phyloP scores from a whole-genome alignment of 345 rosid species.

The Lepidium aucheri region DNA sequence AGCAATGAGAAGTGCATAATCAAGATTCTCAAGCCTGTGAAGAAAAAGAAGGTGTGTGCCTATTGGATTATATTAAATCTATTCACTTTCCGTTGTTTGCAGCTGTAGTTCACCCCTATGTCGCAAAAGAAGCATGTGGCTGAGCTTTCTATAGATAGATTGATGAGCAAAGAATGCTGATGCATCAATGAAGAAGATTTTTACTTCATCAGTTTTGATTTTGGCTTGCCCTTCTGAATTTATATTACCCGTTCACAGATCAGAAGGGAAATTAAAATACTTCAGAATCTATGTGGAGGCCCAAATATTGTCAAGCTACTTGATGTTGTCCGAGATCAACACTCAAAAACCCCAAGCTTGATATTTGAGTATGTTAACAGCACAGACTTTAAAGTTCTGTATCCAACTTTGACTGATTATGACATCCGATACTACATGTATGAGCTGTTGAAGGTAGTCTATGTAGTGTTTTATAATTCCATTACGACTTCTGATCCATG shows the following conservation, averaged over 20 bases:
- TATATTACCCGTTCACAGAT: slow-evolving; percentile 37
- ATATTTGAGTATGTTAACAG: slow-evolving; percentile 86
- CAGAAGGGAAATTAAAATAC: slow-evolving; percentile 77
- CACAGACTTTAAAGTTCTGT: slow-evolving; percentile 76
- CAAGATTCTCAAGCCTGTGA: slow-evolving; percentile 89
- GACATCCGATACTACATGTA: slow-evolving; percentile 86
- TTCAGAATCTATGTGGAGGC: slow-evolving; percentile 85
- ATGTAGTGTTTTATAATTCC: background rate
- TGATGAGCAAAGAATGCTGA: background rate
- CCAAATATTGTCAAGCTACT: slow-evolving; percentile 69
- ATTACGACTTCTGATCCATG: background rate
- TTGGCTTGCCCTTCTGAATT: background rate
- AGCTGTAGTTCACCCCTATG: background rate
- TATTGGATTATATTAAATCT: background rate
- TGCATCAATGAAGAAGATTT: background rate
- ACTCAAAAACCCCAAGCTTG: slow-evolving; percentile 85
- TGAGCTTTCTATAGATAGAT: background rate
- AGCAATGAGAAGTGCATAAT: slow-evolving; percentile 63
- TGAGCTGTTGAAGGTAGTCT: slow-evolving; percentile 69
- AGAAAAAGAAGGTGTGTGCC: slow-evolving; percentile 70
- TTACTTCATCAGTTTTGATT: background rate
- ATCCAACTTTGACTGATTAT: slow-evolving; percentile 82
- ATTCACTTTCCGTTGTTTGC: background rate
- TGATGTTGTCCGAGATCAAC: slow-evolving; percentile 81
- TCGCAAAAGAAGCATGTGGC: background rate